Conservation (phyloP, 2,329 filamentous ascomycete genomes). For the Diaporthe vaccinii region DNA sequence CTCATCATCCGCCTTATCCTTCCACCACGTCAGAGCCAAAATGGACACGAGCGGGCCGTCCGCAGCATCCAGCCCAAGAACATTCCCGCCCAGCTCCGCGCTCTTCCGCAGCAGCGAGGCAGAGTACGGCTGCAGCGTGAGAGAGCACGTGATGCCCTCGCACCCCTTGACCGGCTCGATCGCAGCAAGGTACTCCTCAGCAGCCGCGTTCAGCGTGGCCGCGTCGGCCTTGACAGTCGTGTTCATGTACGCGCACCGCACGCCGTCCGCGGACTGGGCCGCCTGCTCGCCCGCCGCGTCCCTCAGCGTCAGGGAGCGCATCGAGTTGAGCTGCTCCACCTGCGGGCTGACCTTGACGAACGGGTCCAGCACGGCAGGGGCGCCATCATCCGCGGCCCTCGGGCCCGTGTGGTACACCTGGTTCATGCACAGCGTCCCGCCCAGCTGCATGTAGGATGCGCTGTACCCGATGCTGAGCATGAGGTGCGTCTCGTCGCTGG, state of each 20-base stretch:
- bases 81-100: conserved; percentile 41
- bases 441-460: conserved; percentile 33
- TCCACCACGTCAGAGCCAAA: conserved; percentile 42
- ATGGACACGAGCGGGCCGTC: conserved; percentile 43
- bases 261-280: neutral
- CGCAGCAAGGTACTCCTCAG: conserved; percentile 24
- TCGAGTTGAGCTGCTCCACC: conserved; percentile 27
- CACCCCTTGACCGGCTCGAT: conserved; percentile 41
- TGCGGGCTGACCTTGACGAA: conserved; percentile 39
- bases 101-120: conserved; percentile 42
- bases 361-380: conserved; percentile 31
- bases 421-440: conserved; percentile 40
- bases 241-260: conserved; percentile 35
- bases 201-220: conserved; percentile 8
- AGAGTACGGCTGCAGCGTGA: conserved; percentile 44
- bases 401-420: conserved; percentile 37
- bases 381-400: neutral
- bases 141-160: conserved; percentile 41
- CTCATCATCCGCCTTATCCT: conserved; percentile 42
- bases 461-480: conserved; percentile 45
- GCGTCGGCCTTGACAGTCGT: conserved; percentile 30
- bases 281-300: conserved; percentile 24
- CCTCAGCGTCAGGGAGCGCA: neutral
- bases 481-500: conserved; percentile 43
- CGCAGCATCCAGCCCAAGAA: conserved; percentile 40